These are phyloP conservation scores for Tulasnella sp. DNA, from an alignment of 768 basidiomycete genomes.

Conservation along the genomic window DNA sequence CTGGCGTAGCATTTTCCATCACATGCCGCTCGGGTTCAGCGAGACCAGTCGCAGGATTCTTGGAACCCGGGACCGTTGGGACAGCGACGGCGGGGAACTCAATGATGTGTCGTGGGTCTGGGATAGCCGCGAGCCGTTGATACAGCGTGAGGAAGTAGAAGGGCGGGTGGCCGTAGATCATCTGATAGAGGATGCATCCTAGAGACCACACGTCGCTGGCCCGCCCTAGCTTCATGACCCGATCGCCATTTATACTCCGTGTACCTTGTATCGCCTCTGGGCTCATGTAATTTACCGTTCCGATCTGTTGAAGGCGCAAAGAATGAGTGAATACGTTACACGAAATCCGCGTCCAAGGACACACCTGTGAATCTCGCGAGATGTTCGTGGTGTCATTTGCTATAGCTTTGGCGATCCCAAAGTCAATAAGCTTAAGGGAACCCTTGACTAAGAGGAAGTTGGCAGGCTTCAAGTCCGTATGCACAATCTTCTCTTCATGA, in stretches of 20 bases:
- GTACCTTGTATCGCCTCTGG: constrained; percentile 80
- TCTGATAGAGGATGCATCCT: constrained; percentile 96
- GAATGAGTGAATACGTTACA: background rate
- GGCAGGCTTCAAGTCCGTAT: constrained; percentile 95
- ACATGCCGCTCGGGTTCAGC: constrained; percentile 49
- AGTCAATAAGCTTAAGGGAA: constrained; percentile 93
- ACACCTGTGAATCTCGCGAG: constrained; percentile 86
- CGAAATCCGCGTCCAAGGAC: constrained; percentile 10
- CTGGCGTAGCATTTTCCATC: constrained; percentile 32
- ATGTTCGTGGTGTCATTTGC: constrained; percentile 99
- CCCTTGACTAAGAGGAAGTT: constrained; percentile 96
- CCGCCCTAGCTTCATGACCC: constrained; percentile 48
- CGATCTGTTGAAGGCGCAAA: constrained; percentile 46
- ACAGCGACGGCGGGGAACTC: constrained; percentile 65
- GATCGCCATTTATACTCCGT: constrained; percentile 9
- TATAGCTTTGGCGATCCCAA: constrained; percentile 98
- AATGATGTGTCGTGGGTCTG: constrained; percentile 62
- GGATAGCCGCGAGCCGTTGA: constrained; percentile 92
- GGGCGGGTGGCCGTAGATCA: constrained; percentile 91
- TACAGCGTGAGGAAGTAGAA: constrained; percentile 76
- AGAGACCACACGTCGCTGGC: constrained; percentile 97
- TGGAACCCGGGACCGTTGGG: constrained; percentile 34
- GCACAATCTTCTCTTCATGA: constrained; percentile 96
- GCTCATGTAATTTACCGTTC: constrained; percentile 98
- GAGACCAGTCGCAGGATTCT: constrained; percentile 32